Base-by-base conservation (phyloP, 495 filamentous ascomycete species). In the Penicillium roqueforti region DNA sequence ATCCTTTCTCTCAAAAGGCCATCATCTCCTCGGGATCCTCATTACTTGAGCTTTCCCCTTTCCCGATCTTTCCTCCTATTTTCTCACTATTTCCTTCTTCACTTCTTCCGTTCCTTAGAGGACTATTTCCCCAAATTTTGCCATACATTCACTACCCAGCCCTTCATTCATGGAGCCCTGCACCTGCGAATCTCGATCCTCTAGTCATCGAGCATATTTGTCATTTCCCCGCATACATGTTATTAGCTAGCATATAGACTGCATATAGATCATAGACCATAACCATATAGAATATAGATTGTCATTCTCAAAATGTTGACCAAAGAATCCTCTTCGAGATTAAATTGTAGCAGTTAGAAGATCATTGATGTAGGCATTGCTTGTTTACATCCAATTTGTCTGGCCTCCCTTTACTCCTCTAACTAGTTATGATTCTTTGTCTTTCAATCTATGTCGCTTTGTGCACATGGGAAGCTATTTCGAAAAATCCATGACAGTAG, bases 231-330 rank as follows among this genome's bases (percentile, higher is more conserved):
- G 6, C 25, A 10, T 45, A 16, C 42, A 45, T 29, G n/a, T 45
- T 6, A 18, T 18, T 29, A 18, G n/a, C 16, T 29, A 45, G 42
- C 42, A 29, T 29, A 45, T n/a, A n/a, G n/a, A n/a, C n/a, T n/a
- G n/a, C n/a, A n/a, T n/a, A n/a, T n/a, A n/a, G n/a, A n/a, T n/a
- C n/a, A n/a, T n/a, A n/a, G n/a, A n/a, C n/a, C n/a, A n/a, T n/a
- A n/a, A n/a, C n/a, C n/a, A n/a, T n/a, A n/a, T n/a, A n/a, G n/a
- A 44, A 44, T 45, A 45, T 29, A 44, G 25, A 45, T 19, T 18
- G 41, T 18, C 25, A 26, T 44, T 28, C 14, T 44, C 9, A 14
- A 16, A 1, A 9, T 4, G 13, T 41, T 39, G 6, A 6, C 19
- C 14, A 2, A 26, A 43, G 10, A 23, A 5, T n/a, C 6, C 11